Evolutionary conservation across 2,329 filamentous ascomycete species (phyloP).

Genomic region (Ophiostoma ips): DNA sequence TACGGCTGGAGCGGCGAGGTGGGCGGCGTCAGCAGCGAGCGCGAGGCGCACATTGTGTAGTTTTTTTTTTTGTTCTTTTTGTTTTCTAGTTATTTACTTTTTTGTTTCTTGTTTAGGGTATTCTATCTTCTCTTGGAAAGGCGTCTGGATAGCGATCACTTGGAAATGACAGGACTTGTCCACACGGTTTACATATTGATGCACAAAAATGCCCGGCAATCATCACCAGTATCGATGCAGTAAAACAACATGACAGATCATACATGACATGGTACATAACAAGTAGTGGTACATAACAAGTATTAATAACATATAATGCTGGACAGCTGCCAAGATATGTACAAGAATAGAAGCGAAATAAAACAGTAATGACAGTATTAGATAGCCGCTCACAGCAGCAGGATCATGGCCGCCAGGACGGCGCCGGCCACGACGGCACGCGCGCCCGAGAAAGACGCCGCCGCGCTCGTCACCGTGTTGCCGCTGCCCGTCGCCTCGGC

Average conservation of each 20-base stretch:
- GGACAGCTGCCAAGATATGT: neutral
- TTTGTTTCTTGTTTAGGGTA: neutral
- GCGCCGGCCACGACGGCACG: neutral
- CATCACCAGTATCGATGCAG: too few species aligned
- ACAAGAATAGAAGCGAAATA: neutral
- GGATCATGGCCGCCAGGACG: neutral
- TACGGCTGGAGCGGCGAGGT: constrained; percentile 46
- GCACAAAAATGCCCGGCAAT: too few species aligned
- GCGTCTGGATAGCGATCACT: neutral
- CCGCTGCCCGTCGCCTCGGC: neutral
- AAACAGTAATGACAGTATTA: neutral
- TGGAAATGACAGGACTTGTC: too few species aligned
- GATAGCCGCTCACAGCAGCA: neutral
- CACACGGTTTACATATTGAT: too few species aligned
- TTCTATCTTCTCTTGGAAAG: neutral
- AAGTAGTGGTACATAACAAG: neutral
- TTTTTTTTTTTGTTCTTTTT: neutral
- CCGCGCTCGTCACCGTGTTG: neutral
- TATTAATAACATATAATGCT: too few species aligned
- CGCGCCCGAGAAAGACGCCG: neutral
- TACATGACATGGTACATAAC: too few species aligned
- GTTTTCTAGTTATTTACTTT: neutral
- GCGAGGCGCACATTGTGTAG: constrained; percentile 4
- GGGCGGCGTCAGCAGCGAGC: constrained; percentile 1
- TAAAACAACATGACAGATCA: too few species aligned